Evolutionary conservation across 768 basidiomycete species (phyloP).

Genomic region (Pisolithus sp.): DNA sequence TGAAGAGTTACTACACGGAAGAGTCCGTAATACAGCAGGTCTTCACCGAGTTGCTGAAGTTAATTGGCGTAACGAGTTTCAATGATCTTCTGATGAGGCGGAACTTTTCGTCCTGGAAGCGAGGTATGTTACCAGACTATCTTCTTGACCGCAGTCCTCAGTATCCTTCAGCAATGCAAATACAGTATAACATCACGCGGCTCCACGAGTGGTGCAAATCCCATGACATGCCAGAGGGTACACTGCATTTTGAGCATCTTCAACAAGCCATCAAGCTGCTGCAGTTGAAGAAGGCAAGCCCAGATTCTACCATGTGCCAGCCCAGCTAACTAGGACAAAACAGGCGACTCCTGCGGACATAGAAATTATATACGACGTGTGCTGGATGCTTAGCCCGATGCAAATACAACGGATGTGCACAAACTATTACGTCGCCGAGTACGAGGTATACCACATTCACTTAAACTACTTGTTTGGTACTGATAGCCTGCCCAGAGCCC

Average conservation of each 20-base stretch:
- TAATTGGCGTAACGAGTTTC: slow-evolving; percentile 95
- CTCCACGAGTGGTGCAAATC: slow-evolving; percentile 99
- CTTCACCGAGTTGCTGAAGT: slow-evolving; percentile 87
- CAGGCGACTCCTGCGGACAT: slow-evolving; percentile 92
- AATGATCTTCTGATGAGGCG: slow-evolving; percentile 98
- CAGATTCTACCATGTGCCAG: neutral
- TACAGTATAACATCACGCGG: slow-evolving; percentile 97
- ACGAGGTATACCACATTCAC: slow-evolving; percentile 59
- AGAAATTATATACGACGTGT: slow-evolving; percentile 98
- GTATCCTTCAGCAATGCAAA: slow-evolving; percentile 84
- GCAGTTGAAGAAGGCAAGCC: slow-evolving; percentile 88
- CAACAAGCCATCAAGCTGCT: slow-evolving; percentile 99
- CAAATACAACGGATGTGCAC: slow-evolving; percentile 99
- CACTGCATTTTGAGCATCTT: slow-evolving; percentile 93
- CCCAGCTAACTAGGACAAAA: slow-evolving; percentile 8
- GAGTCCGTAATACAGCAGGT: slow-evolving; percentile 95
- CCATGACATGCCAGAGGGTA: slow-evolving; percentile 98
- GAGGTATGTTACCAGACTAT: slow-evolving; percentile 52
- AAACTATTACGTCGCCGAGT: slow-evolving; percentile 98
- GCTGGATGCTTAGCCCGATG: slow-evolving; percentile 99
- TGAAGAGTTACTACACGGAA: slow-evolving; percentile 99
- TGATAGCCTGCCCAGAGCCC: slow-evolving; percentile 57
- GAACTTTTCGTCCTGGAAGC: slow-evolving; percentile 99
- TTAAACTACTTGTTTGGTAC: neutral
- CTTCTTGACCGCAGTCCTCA: slow-evolving; percentile 1